Conservation (phyloP, 306 rosid genomes). For the Rosa lucieae region DNA sequence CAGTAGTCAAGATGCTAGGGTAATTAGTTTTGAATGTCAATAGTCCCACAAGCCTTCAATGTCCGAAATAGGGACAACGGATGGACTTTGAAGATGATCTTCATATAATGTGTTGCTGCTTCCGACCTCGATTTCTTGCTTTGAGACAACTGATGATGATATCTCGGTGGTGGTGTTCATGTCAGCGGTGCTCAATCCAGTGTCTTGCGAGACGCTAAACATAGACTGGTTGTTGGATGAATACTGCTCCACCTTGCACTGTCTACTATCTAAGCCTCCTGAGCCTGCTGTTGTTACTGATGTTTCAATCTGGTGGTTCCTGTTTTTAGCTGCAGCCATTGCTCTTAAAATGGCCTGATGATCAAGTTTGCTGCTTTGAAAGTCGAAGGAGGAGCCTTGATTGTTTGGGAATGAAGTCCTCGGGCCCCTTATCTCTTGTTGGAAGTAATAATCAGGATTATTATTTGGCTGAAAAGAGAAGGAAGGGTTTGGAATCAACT, state of each 20-base stretch:
- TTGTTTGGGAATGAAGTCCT: background rate
- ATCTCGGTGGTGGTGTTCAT: slow-evolving; percentile 49
- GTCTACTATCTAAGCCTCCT: slow-evolving; percentile 15
- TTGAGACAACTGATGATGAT: slow-evolving; percentile 53
- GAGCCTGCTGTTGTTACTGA: background rate
- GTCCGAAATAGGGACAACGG: slow-evolving; percentile 48
- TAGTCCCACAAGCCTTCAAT: slow-evolving; percentile 64
- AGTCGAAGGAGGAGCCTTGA: background rate
- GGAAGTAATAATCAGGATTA: slow-evolving; percentile 29
- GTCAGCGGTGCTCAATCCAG: slow-evolving; percentile 68
- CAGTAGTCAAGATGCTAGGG: slow-evolving; percentile 3
- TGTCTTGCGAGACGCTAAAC: slow-evolving; percentile 68
- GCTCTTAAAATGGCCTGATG: slow-evolving; percentile 3
- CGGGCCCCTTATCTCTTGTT: slow-evolving; percentile 23
- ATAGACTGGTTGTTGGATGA: slow-evolving; percentile 59
- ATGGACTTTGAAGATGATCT: background rate
- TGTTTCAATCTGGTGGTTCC: background rate
- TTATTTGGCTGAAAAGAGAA: slow-evolving; percentile 23
- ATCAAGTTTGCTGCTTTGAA: background rate
- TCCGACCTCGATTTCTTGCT: slow-evolving; percentile 34
- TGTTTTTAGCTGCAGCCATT: background rate
- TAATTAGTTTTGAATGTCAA: slow-evolving; percentile 23
- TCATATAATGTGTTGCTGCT: slow-evolving; percentile 34
- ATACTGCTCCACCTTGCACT: slow-evolving; percentile 66
- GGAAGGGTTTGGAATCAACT: slow-evolving; percentile 30